Evolutionary conservation across 768 basidiomycete genomes (phyloP).

Genomic region (Asterophora parasitica): DNA sequence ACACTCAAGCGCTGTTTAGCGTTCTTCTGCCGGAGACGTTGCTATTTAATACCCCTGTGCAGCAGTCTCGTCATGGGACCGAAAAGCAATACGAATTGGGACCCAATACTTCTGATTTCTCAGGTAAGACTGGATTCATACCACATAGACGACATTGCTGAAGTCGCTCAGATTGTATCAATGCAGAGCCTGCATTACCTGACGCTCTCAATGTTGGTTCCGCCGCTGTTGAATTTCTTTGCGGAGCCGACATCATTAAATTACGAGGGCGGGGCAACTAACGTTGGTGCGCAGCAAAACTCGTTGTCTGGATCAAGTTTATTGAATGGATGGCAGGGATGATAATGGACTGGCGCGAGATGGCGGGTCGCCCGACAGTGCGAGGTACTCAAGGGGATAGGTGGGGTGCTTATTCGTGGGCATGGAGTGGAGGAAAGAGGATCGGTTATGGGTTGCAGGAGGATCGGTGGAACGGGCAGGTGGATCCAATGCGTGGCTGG

Average conservation of each 20-base stretch:
- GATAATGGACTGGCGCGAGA: constrained; percentile 98
- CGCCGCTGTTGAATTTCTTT: constrained; percentile 71
- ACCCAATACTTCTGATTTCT: constrained; percentile 81
- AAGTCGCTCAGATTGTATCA: constrained; percentile 71
- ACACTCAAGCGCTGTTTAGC: constrained; percentile 7
- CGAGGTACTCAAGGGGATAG: constrained; percentile 57
- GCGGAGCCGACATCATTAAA: constrained; percentile 66
- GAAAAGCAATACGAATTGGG: constrained; percentile 63
- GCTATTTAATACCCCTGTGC: neutral
- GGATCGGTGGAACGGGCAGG: constrained; percentile 59
- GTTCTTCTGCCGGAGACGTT: neutral
- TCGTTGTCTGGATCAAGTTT: neutral
- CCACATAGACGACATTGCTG: neutral
- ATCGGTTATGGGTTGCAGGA: constrained; percentile 56
- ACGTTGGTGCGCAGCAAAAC: constrained; percentile 50
- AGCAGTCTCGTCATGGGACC: constrained; percentile 26
- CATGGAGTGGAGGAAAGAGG: constrained; percentile 77
- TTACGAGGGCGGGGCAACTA: constrained; percentile 78
- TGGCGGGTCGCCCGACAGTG: constrained; percentile 82
- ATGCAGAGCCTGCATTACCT: constrained; percentile 94
- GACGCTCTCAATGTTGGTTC: constrained; percentile 75
- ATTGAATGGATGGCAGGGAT: constrained; percentile 47
- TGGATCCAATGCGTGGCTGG: constrained; percentile 85
- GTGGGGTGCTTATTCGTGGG: constrained; percentile 65
- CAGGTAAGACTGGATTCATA: constrained; percentile 47